Percentiles rank a stretch among this genome's conserved stretches.
Conservation (phyloP, 2,329 filamentous ascomycete species). For the Cercospora sp. region DNA sequence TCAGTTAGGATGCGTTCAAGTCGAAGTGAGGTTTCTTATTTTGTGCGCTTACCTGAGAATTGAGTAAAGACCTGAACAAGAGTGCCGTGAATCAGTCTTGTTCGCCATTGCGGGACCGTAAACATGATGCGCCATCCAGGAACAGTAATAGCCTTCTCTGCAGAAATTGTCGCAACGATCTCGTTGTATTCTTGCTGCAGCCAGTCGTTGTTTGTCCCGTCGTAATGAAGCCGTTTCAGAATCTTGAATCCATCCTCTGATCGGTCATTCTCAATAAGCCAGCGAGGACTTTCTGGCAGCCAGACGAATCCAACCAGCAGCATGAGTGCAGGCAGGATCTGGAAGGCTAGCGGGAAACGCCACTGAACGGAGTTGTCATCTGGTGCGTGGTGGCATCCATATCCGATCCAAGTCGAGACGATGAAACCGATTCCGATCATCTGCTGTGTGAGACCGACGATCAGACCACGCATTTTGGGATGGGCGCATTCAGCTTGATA, state of each 20-base stretch:
- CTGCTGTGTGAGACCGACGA: constrained; percentile 59
- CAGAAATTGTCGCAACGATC: constrained; percentile 62
- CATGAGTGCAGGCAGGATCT: constrained; percentile 47
- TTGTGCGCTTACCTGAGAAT: constrained; percentile 44
- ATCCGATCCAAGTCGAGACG: constrained; percentile 56
- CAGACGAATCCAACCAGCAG: constrained; percentile 43
- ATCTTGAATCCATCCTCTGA: constrained; percentile 24
- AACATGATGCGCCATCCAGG: constrained; percentile 60
- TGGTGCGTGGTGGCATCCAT: constrained; percentile 45
- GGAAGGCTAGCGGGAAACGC: constrained; percentile 49
- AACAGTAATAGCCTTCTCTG: constrained; percentile 56
- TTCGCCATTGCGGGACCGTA: constrained; percentile 59
- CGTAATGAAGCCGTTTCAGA: constrained; percentile 54
- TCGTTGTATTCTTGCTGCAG: constrained; percentile 60
- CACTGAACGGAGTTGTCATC: constrained; percentile 40
- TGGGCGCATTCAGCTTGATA: constrained; percentile 65
- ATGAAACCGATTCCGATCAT: constrained; percentile 60
- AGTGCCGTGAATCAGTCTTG: constrained; percentile 61
- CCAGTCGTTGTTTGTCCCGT: constrained; percentile 57
- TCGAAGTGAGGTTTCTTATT: no score
- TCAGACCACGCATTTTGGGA: constrained; percentile 57
- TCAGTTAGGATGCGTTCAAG: not conserved
- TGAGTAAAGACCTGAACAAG: constrained; percentile 66
- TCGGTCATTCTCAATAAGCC: constrained; percentile 34
- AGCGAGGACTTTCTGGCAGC: constrained; percentile 12